phyloP scores from a whole-genome alignment of 208 protist species.

The Crithidia fasciculata region DNA sequence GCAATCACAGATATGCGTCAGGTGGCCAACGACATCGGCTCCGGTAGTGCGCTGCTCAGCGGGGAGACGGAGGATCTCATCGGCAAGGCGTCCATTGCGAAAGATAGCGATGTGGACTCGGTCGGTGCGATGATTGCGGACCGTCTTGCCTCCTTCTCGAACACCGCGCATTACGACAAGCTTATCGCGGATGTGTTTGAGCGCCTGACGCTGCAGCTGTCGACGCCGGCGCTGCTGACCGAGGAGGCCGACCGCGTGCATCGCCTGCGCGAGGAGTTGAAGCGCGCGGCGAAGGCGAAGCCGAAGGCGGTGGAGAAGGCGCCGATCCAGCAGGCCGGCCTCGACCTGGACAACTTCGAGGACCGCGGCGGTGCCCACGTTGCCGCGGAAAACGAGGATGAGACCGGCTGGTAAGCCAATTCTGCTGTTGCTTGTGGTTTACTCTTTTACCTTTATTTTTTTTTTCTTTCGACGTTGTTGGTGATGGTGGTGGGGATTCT shows the following conservation, averaged over 20 bases:
- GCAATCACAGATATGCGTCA: slow-evolving; percentile 64
- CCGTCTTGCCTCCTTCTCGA: slow-evolving; percentile 48
- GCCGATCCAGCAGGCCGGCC: slow-evolving; percentile 15
- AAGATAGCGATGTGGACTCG: slow-evolving; percentile 39
- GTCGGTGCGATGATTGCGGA: slow-evolving; percentile 67
- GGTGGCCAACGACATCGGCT: slow-evolving; percentile 54
- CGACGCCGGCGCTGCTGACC: slow-evolving; percentile 38
- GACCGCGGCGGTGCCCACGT: slow-evolving; percentile 52
- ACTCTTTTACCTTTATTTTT: not conserved
- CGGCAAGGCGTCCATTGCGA: slow-evolving; percentile 44
- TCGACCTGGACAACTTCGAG: slow-evolving; percentile 50
- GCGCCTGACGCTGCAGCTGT: slow-evolving; percentile 54
- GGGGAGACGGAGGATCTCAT: slow-evolving; percentile 36
- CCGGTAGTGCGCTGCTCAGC: slow-evolving; percentile 39
- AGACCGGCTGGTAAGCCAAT: slow-evolving; percentile 32
- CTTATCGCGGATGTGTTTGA: slow-evolving; percentile 58
- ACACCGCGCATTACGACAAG: slow-evolving; percentile 49
- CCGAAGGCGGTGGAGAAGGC: slow-evolving; percentile 37
- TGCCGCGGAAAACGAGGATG: slow-evolving; percentile 36
- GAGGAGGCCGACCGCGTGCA: slow-evolving; percentile 53
- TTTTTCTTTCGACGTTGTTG: not conserved
- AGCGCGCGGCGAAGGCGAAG: slow-evolving; percentile 47
- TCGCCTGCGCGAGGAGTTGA: slow-evolving; percentile 53
- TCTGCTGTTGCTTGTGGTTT: too few species aligned
- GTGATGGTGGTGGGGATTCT: too few species aligned